phyloP scores from a whole-genome alignment of 768 basidiomycete species.

The Boletus vinaceobasis region DNA sequence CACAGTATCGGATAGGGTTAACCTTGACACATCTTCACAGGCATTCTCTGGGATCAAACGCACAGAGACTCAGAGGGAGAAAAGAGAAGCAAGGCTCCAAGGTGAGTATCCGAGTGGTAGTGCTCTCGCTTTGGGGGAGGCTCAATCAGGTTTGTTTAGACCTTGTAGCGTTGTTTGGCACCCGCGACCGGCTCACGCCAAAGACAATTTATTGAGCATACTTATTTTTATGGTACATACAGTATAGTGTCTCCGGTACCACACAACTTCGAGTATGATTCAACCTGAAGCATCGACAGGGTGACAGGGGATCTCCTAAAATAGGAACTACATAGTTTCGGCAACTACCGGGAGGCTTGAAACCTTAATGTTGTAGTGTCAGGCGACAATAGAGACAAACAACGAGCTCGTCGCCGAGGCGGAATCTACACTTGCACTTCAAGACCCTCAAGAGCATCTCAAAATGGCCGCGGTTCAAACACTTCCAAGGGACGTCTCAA shows the following conservation, averaged over 20 bases:
- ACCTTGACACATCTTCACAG: constrained; percentile 34
- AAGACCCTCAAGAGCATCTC: constrained; percentile 34
- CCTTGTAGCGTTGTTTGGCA: constrained; percentile 56
- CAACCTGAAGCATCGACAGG: background rate
- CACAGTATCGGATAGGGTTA: background rate
- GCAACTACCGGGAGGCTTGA: constrained; percentile 16
- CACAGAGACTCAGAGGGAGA: constrained; percentile 71
- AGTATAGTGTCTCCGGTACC: constrained; percentile 7
- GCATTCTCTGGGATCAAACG: constrained; percentile 83
- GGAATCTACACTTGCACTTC: constrained; percentile 13
- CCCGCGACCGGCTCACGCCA: constrained; percentile 25
- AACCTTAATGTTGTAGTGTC: constrained; percentile 24
- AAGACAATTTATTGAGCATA: background rate
- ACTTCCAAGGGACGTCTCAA: constrained; percentile 80
- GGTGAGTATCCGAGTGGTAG: constrained; percentile 49
- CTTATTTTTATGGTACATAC: constrained; percentile 11
- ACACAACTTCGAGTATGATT: constrained; percentile 4
- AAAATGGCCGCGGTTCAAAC: constrained; percentile 67
- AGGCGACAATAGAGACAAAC: constrained; percentile 19
- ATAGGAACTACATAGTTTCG: constrained; percentile 31
- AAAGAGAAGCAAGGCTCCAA: constrained; percentile 78
- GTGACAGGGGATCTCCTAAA: background rate
- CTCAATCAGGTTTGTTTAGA: constrained; percentile 36
- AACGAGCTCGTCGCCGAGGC: constrained; percentile 23
- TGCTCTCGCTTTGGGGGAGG: background rate